Evolutionary conservation across 192 early-diverging fungal species (phyloP), one percentile per base, ranked within the genome.

Genomic region (Coemansia sp.): DNA sequence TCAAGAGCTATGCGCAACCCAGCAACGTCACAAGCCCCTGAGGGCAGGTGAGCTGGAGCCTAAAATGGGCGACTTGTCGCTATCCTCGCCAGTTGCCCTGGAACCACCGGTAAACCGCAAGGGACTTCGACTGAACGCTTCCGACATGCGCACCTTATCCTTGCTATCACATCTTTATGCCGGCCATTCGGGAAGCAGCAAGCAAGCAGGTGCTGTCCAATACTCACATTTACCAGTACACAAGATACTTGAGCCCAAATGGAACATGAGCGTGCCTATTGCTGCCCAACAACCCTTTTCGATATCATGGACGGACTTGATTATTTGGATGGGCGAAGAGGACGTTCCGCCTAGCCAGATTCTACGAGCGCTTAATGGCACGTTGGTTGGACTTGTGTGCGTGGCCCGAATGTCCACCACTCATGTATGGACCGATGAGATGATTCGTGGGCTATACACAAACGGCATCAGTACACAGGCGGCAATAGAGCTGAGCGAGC

Each of bases 341-440:
- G 87, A 94, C 20, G 80, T 98, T 3, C 86, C 90, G 7, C 70
- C 79, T 2, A 87, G 86, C 56, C 92, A 98, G 65, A 53, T 89
- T 2, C 68, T 93, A 21, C 82, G 88, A 55, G 88, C 89, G 0
- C 74, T 96, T 18, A 98, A 96, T 68, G 94, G 91, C 2, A 81
- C 80, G 23, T 36, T 97, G 5, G 92, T 97, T 0, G 93, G 82
- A 0, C 70, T 97, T 4, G 81, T 94, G 7, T 82, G 59, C 6
- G 61, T 68, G 19, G 57, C 66, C 0, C 48, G 41, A n/a, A 61
- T 56, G 16, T 42, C 66, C 2, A 36, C 38, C 9, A 63, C 56
- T 0, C 66, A 64, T 19, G 51, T 49, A 10, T 79, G 75, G 77
- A 66, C 77, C 0, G 59, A 40, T 6, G 53, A 38, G 8, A 55